Evolutionary conservation across 2,329 filamentous ascomycete species (phyloP).

Genomic region (Cryphonectria radicalis): DNA sequence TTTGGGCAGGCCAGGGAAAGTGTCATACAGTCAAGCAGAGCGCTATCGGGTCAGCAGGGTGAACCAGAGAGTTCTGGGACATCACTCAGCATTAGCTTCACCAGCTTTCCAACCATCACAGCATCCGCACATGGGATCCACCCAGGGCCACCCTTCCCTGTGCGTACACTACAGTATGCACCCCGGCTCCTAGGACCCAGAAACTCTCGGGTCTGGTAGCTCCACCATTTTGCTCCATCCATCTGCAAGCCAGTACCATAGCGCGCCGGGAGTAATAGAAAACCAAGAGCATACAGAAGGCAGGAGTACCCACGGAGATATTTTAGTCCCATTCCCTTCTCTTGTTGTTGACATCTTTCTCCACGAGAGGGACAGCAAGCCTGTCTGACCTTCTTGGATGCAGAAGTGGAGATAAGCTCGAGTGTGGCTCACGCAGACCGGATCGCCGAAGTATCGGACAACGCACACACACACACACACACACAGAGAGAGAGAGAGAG

Average conservation of each 20-base stretch:
- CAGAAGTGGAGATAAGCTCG: slow-evolving; percentile 24
- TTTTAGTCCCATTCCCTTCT: slow-evolving; percentile 18
- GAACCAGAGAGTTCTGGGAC: slow-evolving; percentile 9
- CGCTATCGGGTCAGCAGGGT: slow-evolving; percentile 1
- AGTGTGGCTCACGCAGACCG: slow-evolving; percentile 16
- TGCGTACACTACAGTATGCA: slow-evolving; percentile 30
- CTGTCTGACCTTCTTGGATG: slow-evolving; percentile 15
- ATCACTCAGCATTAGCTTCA: slow-evolving; percentile 18
- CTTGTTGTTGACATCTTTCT: slow-evolving; percentile 21
- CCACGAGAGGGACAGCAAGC: slow-evolving; percentile 19
- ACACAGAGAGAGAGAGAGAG: neutral
- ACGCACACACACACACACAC: neutral
- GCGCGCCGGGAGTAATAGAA: slow-evolving; percentile 27
- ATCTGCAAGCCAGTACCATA: slow-evolving; percentile 27
- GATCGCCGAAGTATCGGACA: slow-evolving; percentile 13
- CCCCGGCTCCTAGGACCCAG: slow-evolving; percentile 33
- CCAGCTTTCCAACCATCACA: slow-evolving; percentile 29
- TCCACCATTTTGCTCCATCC: slow-evolving; percentile 26
- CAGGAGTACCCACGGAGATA: slow-evolving; percentile 28
- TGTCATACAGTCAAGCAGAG: slow-evolving; percentile 12
- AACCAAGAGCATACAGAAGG: slow-evolving; percentile 29
- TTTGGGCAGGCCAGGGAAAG: neutral
- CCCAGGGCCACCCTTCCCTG: slow-evolving; percentile 31
- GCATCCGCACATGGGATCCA: slow-evolving; percentile 15
- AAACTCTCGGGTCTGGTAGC: slow-evolving; percentile 23